Conservation (phyloP, 441 rosid species). For the Euphorbia schlechtendalii region DNA sequence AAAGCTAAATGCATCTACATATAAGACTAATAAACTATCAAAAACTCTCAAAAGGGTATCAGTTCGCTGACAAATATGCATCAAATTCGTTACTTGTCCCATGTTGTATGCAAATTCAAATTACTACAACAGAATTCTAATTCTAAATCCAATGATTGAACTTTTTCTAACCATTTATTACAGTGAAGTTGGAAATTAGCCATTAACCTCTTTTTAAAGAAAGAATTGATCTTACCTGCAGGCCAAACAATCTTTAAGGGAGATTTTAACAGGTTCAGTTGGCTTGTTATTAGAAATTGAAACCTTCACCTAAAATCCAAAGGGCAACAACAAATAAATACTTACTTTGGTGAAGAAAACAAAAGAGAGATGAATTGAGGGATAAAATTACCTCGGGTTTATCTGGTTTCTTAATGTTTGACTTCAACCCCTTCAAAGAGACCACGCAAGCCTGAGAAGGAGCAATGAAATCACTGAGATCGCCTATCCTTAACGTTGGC, state of each 20-base stretch:
- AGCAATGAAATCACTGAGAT: conserved; percentile 91
- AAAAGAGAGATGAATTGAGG: neutral
- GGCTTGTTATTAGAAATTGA: conserved; percentile 32
- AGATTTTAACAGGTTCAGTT: conserved; percentile 73
- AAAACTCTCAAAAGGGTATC: neutral
- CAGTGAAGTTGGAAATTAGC: neutral
- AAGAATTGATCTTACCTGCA: conserved; percentile 57
- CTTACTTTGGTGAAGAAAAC: neutral
- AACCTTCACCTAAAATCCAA: conserved; percentile 33
- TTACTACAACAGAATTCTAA: neutral
- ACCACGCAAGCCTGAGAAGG: conserved; percentile 87
- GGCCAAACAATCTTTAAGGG: conserved; percentile 96
- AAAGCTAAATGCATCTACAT: neutral
- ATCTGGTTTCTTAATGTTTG: conserved; percentile 39
- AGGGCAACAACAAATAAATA: neutral
- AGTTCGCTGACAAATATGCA: neutral
- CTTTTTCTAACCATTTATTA: neutral
- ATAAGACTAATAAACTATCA: neutral
- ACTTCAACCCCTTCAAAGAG: conserved; percentile 54
- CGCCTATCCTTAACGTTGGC: conserved; percentile 76
- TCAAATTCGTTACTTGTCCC: neutral
- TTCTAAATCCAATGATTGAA: neutral
- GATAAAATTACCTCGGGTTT: conserved; percentile 44
- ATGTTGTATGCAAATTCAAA: neutral
- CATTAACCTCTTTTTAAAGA: too few relatives aligned